Conservation (phyloP, 2,329 filamentous ascomycete species). For the Diatrype stigma region DNA sequence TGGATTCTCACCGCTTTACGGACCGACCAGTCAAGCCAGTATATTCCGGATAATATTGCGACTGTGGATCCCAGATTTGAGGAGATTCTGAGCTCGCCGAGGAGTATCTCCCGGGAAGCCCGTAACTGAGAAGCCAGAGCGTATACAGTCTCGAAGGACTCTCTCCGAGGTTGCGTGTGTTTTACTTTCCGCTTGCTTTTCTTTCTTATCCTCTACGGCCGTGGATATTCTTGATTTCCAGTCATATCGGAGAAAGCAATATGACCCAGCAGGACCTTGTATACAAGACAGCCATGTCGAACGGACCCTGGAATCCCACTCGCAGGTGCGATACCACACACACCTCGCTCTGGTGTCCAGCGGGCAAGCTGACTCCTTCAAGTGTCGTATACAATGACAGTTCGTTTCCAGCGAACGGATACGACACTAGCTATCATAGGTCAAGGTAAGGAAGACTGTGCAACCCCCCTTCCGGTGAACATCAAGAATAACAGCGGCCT, state of each 20-base stretch:
- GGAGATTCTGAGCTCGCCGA: conserved; percentile 7
- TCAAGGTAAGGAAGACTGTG: conserved; percentile 28
- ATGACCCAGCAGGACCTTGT: conserved; percentile 37
- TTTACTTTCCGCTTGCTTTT: conserved; percentile 15
- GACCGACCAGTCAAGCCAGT: conserved; percentile 16
- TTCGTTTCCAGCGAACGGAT: conserved; percentile 19
- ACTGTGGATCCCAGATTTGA: conserved; percentile 14
- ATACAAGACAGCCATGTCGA: conserved; percentile 43
- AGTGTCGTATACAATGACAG: conserved; percentile 28
- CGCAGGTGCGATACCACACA: conserved; percentile 45
- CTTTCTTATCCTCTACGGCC: conserved; percentile 12
- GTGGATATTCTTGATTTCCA: conserved; percentile 10
- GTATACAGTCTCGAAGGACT: conserved; percentile 12
- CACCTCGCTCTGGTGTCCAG: conserved; percentile 13
- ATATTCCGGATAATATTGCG: conserved; percentile 15
- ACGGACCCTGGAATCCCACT: conserved; percentile 46
- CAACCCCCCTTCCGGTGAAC: conserved; percentile 13
- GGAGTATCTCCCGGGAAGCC: not conserved
- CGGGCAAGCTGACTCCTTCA: conserved; percentile 24
- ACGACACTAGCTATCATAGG: conserved; percentile 24
- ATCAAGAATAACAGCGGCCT: conserved; percentile 30
- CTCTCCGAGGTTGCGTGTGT: conserved; percentile 11
- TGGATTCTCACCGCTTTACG: conserved; percentile 16
- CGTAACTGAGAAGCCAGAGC: conserved; percentile 6
- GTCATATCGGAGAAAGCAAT: conserved; percentile 9